phyloP scores from a whole-genome alignment of 495 filamentous ascomycete species.

The Tuber borchii region DNA sequence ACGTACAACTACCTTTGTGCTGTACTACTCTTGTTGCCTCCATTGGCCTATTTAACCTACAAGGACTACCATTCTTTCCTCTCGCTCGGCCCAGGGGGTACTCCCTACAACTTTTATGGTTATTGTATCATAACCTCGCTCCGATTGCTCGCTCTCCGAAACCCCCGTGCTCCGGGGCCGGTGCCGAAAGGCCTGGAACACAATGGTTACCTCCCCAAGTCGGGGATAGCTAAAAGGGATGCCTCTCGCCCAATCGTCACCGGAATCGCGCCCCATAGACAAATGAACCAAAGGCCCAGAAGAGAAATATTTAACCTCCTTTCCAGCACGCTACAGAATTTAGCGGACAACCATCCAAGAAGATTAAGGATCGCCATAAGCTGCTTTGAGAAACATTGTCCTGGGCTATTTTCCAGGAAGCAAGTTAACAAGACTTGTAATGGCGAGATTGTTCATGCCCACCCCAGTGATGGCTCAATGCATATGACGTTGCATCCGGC shows the following conservation, averaged over 20 bases:
- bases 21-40: conserved; percentile 25
- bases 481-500: conserved; percentile 72
- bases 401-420: conserved; percentile 58
- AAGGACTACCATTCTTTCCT: conserved; percentile 73
- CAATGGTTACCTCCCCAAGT: conserved; percentile 47
- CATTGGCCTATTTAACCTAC: conserved; percentile 52
- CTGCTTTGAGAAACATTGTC: conserved; percentile 72
- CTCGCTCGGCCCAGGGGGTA: conserved; percentile 72
- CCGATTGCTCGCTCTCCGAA: conserved; percentile 53
- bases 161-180: conserved; percentile 48
- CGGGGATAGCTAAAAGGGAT: conserved; percentile 52
- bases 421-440: conserved; percentile 59
- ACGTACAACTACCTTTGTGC: conserved; percentile 24
- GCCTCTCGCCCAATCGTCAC: conserved; percentile 59
- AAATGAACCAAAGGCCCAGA: conserved; percentile 59
- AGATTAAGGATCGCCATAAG: conserved; percentile 58
- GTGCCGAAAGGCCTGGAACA: conserved; percentile 39
- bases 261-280: conserved; percentile 75
- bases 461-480: conserved; percentile 65
- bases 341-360: conserved; percentile 48
- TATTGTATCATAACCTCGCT: conserved; percentile 64
- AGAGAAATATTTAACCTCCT: conserved; percentile 48
- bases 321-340: conserved; percentile 50
- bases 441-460: conserved; percentile 76
- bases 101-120: conserved; percentile 63